phyloP scores from a whole-genome alignment of 768 basidiomycete genomes.

The Lactifluus echinatus region DNA sequence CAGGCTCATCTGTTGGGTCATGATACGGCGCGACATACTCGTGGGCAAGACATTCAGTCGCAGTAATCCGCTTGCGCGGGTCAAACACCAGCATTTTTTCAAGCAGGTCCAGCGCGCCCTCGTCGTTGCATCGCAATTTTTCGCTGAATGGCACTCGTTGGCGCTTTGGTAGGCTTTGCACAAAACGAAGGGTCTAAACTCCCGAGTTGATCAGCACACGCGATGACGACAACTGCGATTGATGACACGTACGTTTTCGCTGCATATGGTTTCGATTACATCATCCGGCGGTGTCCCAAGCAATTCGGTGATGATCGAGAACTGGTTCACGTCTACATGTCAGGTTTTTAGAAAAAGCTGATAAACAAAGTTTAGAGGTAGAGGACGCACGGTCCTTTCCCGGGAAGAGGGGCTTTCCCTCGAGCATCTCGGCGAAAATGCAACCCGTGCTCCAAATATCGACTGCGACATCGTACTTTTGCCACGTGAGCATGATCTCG shows the following conservation, averaged over 20 bases:
- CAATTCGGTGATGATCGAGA: slow-evolving; percentile 98
- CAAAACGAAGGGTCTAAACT: slow-evolving; percentile 87
- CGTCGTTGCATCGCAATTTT: slow-evolving; percentile 83
- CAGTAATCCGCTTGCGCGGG: slow-evolving; percentile 93
- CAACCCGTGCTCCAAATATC: slow-evolving; percentile 99
- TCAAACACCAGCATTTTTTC: slow-evolving; percentile 99
- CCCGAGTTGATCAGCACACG: not conserved
- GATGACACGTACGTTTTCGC: slow-evolving; percentile 72
- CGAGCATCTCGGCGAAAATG: slow-evolving; percentile 99
- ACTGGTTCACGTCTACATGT: slow-evolving; percentile 91
- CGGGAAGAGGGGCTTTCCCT: slow-evolving; percentile 97
- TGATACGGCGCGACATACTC: slow-evolving; percentile 97
- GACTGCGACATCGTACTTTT: slow-evolving; percentile 99
- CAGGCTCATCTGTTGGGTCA: slow-evolving; percentile 96
- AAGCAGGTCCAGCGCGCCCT: slow-evolving; percentile 86
- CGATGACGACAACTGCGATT: not conserved
- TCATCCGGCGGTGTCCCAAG: slow-evolving; percentile 99
- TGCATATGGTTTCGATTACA: slow-evolving; percentile 97
- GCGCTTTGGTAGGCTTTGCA: slow-evolving; percentile 95
- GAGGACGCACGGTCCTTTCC: slow-evolving; percentile 93
- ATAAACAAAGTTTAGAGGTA: slow-evolving; percentile 3
- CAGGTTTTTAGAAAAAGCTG: not conserved
- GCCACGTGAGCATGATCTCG: slow-evolving; percentile 99
- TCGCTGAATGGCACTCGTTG: slow-evolving; percentile 92
- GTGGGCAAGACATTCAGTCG: slow-evolving; percentile 81